A percentile compares a stretch with the other conserved stretches of the same genome.
These are phyloP conservation scores for Blastobotrys americana DNA, from an alignment of 805 yeast species.

Conservation along the genomic window DNA sequence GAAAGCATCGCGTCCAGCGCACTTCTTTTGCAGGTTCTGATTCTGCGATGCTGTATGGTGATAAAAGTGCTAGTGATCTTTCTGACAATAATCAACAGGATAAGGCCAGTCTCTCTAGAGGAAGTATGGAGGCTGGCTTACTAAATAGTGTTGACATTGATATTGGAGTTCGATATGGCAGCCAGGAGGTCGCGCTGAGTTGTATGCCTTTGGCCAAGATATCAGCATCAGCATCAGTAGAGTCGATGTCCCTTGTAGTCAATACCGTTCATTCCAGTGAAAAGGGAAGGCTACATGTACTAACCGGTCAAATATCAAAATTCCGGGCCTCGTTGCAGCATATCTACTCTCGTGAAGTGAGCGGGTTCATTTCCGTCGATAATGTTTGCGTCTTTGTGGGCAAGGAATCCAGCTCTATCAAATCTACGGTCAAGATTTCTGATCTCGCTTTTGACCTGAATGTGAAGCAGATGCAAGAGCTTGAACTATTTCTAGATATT, in stretches of 20 bases:
- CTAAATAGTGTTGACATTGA: slow-evolving; percentile 43
- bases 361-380: slow-evolving; percentile 57
- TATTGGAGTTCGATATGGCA: slow-evolving; percentile 55
- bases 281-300: slow-evolving; percentile 33
- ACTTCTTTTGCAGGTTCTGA: background rate
- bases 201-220: slow-evolving; percentile 95
- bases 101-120: background rate
- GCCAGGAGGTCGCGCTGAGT: slow-evolving; percentile 69
- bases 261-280: slow-evolving; percentile 39
- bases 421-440: slow-evolving; percentile 41
- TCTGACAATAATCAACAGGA: background rate
- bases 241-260: slow-evolving; percentile 54
- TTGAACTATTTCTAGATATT: slow-evolving; percentile 72
- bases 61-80: background rate
- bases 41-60: background rate
- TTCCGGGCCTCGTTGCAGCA: slow-evolving; percentile 75
- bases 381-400: slow-evolving; percentile 33
- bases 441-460: slow-evolving; percentile 59
- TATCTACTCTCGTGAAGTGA: slow-evolving; percentile 79
- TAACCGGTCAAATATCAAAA: slow-evolving; percentile 44
- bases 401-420: slow-evolving; percentile 13
- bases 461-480: slow-evolving; percentile 79
- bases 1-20: background rate
- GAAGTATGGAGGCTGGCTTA: background rate
- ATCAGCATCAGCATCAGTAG: slow-evolving; percentile 72